These are phyloP conservation scores for Neopestalotiopsis clavispora DNA, from an alignment of 2,329 filamentous ascomycete species.

Conservation along the genomic window DNA sequence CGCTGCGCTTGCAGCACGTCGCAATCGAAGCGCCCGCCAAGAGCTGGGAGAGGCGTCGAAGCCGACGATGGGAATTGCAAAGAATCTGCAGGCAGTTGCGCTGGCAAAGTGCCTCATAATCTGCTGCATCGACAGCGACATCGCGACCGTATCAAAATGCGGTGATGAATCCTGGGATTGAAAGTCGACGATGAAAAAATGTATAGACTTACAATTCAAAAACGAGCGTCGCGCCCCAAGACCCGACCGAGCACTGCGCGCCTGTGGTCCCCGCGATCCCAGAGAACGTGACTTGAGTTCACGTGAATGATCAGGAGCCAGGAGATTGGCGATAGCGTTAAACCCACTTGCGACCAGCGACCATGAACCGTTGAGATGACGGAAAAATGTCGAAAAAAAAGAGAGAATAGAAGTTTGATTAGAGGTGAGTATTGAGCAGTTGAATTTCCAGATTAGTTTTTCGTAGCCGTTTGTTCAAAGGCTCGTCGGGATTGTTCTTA, in stretches of 20 bases:
- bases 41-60: background rate
- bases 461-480: background rate
- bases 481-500: background rate
- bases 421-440: background rate
- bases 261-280: conserved; percentile 14
- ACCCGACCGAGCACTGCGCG: conserved; percentile 11
- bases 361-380: background rate
- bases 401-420: background rate
- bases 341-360: conserved; percentile 7
- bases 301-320: conserved; percentile 15
- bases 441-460: background rate
- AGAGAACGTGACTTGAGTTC: conserved; percentile 17
- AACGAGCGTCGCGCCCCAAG: background rate
- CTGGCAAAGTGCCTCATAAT: background rate
- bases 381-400: conserved; percentile 1
- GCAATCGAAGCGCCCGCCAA: background rate
- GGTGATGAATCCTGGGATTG: background rate
- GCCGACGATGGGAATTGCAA: background rate
- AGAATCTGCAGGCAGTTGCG: background rate
- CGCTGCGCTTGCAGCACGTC: background rate
- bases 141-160: background rate
- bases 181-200: background rate
- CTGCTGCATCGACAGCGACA: background rate
- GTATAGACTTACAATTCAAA: background rate
- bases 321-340: conserved; percentile 14